Conservation (phyloP, 75 land plant species). For the Pseudotsuga menziesii region DNA sequence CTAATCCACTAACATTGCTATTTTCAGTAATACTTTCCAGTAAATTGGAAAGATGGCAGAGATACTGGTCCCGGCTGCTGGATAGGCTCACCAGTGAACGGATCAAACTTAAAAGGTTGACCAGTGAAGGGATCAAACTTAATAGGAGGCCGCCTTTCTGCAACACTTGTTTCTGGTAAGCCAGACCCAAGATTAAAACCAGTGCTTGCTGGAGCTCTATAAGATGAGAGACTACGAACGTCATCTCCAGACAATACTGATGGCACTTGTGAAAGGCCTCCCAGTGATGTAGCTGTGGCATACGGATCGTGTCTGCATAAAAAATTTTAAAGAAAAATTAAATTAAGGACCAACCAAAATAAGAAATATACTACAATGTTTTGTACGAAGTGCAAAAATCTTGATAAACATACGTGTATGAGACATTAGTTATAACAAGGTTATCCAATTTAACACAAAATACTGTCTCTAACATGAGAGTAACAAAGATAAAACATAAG, state of each 20-base stretch:
- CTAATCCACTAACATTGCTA: not conserved
- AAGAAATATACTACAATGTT: no score
- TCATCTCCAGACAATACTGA: not conserved
- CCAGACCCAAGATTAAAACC: constrained; percentile 4
- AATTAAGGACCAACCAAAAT: no score
- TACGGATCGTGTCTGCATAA: constrained; percentile 9
- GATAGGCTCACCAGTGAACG: constrained; percentile 36
- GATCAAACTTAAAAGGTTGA: constrained; percentile 32
- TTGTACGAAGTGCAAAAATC: no score
- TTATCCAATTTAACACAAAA: no score
- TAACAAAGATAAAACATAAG: no score
- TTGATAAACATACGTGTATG: no score
- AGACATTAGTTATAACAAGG: no score
- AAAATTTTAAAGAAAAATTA: not conserved
- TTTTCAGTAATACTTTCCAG: constrained; percentile 11
- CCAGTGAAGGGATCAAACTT: constrained; percentile 41
- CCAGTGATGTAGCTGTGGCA: constrained; percentile 3
- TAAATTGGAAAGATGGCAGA: not conserved
- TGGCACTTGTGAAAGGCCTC: constrained; percentile 4
- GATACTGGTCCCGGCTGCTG: constrained; percentile 7
- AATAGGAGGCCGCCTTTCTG: constrained; percentile 13
- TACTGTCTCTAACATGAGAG: no score
- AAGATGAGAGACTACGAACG: constrained; percentile 6
- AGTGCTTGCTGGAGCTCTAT: constrained; percentile 6
- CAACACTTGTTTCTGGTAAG: not conserved